A percentile compares a stretch with the other conserved stretches of the same genome.
Conservation (phyloP, 176 grass and related monocot species). For the Leersia perrieri region DNA sequence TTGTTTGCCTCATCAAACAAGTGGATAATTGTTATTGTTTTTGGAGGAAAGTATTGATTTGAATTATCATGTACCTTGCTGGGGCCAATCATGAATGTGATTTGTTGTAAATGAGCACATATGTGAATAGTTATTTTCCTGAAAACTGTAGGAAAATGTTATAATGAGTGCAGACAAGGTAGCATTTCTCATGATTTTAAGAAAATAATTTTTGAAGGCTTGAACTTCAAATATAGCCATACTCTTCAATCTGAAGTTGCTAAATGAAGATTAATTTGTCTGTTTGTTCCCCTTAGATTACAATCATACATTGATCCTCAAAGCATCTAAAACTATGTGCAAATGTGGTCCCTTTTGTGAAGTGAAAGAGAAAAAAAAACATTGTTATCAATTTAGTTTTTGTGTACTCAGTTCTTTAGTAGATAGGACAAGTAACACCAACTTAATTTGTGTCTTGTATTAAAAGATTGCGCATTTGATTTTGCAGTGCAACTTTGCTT, state of each 20-base stretch:
- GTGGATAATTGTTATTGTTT: too few species aligned
- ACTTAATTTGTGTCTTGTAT: neutral
- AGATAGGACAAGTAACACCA: neutral
- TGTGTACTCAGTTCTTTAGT: neutral
- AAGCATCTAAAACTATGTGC: neutral
- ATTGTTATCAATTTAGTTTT: neutral
- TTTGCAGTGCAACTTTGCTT: conserved; percentile 90
- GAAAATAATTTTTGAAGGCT: neutral
- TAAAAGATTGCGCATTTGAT: conserved; percentile 22
- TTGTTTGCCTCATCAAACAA: neutral
- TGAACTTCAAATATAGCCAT: neutral
- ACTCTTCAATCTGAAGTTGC: neutral
- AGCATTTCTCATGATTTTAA: neutral
- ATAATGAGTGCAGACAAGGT: neutral
- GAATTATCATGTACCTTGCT: neutral
- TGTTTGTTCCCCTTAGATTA: neutral
- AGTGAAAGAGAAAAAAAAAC: neutral
- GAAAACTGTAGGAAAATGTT: neutral
- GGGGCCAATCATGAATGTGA: neutral
- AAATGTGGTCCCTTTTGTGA: neutral
- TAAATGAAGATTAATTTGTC: conserved; percentile 5
- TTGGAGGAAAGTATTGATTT: neutral
- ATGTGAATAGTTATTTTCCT: neutral
- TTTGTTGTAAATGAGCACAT: neutral
- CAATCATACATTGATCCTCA: neutral